Percentiles rank a stretch among this genome's conserved stretches.
phyloP scores from a whole-genome alignment of 2,329 filamentous ascomycete genomes.

The Diaporthe australafricana region DNA sequence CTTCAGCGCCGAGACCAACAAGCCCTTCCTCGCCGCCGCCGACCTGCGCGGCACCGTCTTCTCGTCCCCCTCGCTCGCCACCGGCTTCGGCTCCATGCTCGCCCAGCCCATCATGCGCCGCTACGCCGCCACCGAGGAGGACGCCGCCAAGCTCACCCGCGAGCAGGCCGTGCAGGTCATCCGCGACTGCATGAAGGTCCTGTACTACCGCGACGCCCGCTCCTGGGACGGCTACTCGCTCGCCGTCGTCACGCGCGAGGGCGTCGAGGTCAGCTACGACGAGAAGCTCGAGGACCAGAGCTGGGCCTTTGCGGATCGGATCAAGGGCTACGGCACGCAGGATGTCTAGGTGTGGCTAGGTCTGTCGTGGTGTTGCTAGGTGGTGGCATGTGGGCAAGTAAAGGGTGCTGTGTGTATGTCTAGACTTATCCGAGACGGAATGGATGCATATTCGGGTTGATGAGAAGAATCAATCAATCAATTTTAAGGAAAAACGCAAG shows the following conservation, averaged over 20 bases:
- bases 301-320: constrained; percentile 97
- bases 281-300: constrained; percentile 95
- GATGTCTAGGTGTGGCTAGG: constrained; percentile 56
- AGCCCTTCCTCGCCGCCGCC: constrained; percentile 90
- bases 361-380: background rate
- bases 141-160: constrained; percentile 76
- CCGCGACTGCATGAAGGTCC: constrained; percentile 97
- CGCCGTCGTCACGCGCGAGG: constrained; percentile 88
- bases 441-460: constrained; percentile 4
- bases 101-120: constrained; percentile 91
- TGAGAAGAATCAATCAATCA: background rate
- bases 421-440: constrained; percentile 8
- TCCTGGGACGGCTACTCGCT: constrained; percentile 93
- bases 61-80: constrained; percentile 87
- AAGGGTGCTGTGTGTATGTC: background rate
- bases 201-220: constrained; percentile 96
- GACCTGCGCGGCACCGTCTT: constrained; percentile 96
- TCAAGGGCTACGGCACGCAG: constrained; percentile 95
- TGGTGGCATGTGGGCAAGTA: background rate
- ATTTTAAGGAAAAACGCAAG: background rate
- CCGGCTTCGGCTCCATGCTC: constrained; percentile 92
- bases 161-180: constrained; percentile 85
- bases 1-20: constrained; percentile 76
- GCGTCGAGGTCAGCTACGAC: constrained; percentile 85
- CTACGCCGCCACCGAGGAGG: constrained; percentile 84